phyloP scores from a whole-genome alignment of 192 early-diverging fungal genomes.

The Irineochytrium annulatum region DNA sequence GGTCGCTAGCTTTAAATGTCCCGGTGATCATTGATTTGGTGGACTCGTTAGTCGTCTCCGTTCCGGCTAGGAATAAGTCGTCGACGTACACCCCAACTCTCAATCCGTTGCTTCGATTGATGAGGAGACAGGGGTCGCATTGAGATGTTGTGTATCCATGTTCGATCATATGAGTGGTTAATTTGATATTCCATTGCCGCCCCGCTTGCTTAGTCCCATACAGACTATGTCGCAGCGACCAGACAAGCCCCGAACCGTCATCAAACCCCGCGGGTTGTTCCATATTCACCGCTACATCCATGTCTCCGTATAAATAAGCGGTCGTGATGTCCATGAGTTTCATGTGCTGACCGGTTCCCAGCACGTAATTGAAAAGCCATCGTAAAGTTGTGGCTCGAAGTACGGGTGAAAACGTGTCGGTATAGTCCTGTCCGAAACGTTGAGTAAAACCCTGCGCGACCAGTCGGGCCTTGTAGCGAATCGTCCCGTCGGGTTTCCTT shows the following conservation, averaged over 20 bases:
- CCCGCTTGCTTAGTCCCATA: conserved; percentile 27
- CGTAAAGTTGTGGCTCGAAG: conserved; percentile 22
- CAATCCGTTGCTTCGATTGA: not conserved
- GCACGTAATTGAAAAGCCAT: conserved; percentile 9
- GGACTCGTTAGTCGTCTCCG: not conserved
- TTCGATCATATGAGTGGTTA: not conserved
- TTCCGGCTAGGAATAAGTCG: conserved; percentile 24
- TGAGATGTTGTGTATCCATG: conserved; percentile 3
- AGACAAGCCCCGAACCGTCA: not conserved
- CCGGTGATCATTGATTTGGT: too few species aligned
- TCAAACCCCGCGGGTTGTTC: conserved; percentile 21
- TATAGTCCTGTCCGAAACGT: conserved; percentile 26
- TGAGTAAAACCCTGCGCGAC: conserved; percentile 35
- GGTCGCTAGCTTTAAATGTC: too few species aligned
- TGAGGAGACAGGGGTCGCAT: conserved; percentile 22
- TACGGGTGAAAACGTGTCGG: conserved; percentile 42
- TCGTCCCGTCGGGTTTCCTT: conserved; percentile 15
- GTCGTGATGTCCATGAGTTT: conserved; percentile 30
- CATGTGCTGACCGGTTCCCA: conserved; percentile 9
- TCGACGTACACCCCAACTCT: conserved; percentile 34
- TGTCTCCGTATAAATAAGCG: conserved; percentile 28
- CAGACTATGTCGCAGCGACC: conserved; percentile 3
- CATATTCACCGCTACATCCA: conserved; percentile 31
- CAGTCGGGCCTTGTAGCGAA: conserved; percentile 24
- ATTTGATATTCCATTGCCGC: conserved; percentile 11